These are phyloP conservation scores for Fraxinus xanthoxyloides DNA, from an alignment of 305 asterid genomes.

Conservation along the genomic window DNA sequence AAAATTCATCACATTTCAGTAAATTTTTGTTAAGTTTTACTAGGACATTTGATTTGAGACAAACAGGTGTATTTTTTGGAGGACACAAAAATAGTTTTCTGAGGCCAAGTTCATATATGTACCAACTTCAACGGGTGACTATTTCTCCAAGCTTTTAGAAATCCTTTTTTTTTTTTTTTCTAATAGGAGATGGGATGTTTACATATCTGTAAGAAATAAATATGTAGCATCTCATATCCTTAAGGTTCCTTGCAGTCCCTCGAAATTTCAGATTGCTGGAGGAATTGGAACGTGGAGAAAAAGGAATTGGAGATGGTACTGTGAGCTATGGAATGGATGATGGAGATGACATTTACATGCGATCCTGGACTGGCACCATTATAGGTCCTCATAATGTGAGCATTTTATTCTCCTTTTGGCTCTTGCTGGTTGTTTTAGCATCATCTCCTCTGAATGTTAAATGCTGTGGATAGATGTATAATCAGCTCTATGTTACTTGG, in stretches of 20 bases:
- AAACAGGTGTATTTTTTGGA: background rate
- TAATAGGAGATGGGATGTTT: background rate
- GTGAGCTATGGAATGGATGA: conserved; percentile 77
- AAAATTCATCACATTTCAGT: background rate
- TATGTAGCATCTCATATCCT: conserved; percentile 12
- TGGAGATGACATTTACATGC: conserved; percentile 69
- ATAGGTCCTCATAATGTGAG: conserved; percentile 65
- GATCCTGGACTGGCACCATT: conserved; percentile 70
- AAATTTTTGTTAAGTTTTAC: background rate
- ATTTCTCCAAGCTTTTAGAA: background rate
- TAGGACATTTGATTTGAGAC: background rate
- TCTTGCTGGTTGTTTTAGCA: background rate
- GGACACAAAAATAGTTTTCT: background rate
- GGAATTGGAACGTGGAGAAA: conserved; percentile 71
- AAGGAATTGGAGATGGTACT: conserved; percentile 69
- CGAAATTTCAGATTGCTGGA: conserved; percentile 64
- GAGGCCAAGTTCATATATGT: background rate
- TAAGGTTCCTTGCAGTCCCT: conserved; percentile 43
- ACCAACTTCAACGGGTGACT: background rate
- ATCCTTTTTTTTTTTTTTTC: background rate
- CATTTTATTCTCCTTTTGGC: background rate
- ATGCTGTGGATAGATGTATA: background rate
- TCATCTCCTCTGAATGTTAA: background rate
- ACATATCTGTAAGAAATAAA: background rate
- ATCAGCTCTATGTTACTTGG: background rate